Evolutionary conservation across 257 asterid genomes (phyloP).

Genomic region (Petrea volubilis): DNA sequence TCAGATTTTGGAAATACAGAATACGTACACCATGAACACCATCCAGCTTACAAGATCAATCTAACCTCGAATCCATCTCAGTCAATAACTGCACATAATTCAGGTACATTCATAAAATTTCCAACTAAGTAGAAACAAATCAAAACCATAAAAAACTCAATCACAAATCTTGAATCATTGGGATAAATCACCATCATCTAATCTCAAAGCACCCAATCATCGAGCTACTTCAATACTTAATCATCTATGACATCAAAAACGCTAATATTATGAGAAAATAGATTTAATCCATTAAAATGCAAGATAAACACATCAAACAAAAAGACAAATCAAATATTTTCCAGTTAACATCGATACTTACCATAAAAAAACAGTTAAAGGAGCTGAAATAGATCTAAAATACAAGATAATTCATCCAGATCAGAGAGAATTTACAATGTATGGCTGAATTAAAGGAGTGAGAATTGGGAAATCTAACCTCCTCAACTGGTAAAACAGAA

Average conservation of each 20-base stretch:
- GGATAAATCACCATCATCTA: not conserved
- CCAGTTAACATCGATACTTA: slow-evolving; percentile 4
- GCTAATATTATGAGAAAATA: not conserved
- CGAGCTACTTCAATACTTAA: not conserved
- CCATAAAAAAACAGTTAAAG: slow-evolving; percentile 10
- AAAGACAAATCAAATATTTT: not conserved
- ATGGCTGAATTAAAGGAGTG: slow-evolving; percentile 11
- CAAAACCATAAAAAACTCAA: slow-evolving; percentile 2
- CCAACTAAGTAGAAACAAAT: not conserved
- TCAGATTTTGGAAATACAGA: not conserved
- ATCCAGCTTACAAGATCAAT: not conserved
- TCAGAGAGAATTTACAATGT: slow-evolving; percentile 18
- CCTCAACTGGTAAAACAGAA: not conserved
- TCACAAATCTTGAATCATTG: slow-evolving; percentile 6
- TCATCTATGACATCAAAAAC: slow-evolving; percentile 1
- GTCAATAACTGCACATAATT: not conserved
- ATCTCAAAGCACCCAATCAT: slow-evolving; percentile 15
- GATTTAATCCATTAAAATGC: not conserved
- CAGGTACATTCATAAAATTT: not conserved
- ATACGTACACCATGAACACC: not conserved
- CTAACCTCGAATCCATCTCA: slow-evolving; percentile 20
- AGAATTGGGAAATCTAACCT: slow-evolving; percentile 16
- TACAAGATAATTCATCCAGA: not conserved
- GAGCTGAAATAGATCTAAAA: slow-evolving; percentile 22
- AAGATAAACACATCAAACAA: not conserved